phyloP scores from a whole-genome alignment of 2,329 filamentous ascomycete species.

The Xylaria sp. region DNA sequence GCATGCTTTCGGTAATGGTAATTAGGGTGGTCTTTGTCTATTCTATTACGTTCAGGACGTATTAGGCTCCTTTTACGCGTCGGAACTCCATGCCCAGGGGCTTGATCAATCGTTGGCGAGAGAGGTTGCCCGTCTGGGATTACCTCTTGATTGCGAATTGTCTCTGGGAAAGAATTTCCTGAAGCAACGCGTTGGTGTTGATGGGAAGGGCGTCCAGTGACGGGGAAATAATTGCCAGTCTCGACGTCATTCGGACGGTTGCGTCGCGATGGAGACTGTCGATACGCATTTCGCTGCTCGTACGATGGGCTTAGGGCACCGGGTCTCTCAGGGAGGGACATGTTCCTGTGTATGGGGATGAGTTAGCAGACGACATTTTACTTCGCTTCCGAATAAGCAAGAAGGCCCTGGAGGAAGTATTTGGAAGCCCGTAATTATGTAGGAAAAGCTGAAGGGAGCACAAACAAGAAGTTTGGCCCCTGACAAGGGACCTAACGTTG shows the following conservation, averaged over 20 bases:
- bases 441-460: slow-evolving; percentile 26
- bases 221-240: slow-evolving; percentile 64
- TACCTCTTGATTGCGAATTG: slow-evolving; percentile 64
- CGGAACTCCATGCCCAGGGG: slow-evolving; percentile 45
- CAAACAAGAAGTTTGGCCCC: slow-evolving; percentile 26
- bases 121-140: slow-evolving; percentile 67
- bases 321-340: slow-evolving; percentile 74
- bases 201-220: slow-evolving; percentile 53
- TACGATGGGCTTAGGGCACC: slow-evolving; percentile 67
- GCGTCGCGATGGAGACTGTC: slow-evolving; percentile 75
- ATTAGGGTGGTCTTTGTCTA: slow-evolving; percentile 89
- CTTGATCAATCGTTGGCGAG: slow-evolving; percentile 59
- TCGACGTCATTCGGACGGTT: slow-evolving; percentile 76
- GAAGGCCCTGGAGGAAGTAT: too few relatives aligned
- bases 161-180: slow-evolving; percentile 68
- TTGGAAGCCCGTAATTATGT: neutral
- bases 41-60: slow-evolving; percentile 85
- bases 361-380: slow-evolving; percentile 34
- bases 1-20: slow-evolving; percentile 97
- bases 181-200: slow-evolving; percentile 68
- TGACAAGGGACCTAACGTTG: slow-evolving; percentile 20
- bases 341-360: slow-evolving; percentile 54
- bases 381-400: neutral
- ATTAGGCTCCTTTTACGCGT: slow-evolving; percentile 87
- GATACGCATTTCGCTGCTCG: slow-evolving; percentile 72